phyloP scores from a whole-genome alignment of 768 basidiomycete genomes.

The Suillus discolor region DNA sequence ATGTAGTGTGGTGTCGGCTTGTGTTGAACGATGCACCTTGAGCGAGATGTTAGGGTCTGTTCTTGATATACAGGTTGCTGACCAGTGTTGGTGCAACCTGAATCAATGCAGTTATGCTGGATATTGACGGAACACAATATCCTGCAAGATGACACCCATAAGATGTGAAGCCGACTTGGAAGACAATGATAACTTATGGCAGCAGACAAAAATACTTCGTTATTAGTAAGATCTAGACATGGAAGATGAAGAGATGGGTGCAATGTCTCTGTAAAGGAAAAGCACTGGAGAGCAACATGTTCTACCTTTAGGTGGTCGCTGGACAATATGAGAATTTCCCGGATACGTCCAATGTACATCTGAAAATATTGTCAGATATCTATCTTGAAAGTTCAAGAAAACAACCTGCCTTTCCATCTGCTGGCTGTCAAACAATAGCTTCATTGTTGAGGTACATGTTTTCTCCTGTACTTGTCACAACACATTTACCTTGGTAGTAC shows the following conservation, averaged over 20 bases:
- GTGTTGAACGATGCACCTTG: conserved; percentile 9
- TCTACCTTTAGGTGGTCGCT: background rate
- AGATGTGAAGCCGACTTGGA: background rate
- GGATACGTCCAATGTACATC: too few relatives aligned
- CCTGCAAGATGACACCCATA: conserved; percentile 11
- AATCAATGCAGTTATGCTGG: conserved; percentile 20
- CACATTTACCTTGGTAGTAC: too few relatives aligned
- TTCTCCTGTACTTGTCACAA: too few relatives aligned
- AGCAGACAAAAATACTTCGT: background rate
- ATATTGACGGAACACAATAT: conserved; percentile 24
- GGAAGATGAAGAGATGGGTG: conserved; percentile 10
- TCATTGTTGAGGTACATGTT: too few relatives aligned
- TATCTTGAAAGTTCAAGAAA: too few relatives aligned
- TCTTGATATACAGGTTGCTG: conserved; percentile 12
- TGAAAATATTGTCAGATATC: too few relatives aligned
- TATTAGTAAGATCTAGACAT: conserved; percentile 3
- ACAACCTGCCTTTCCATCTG: too few relatives aligned
- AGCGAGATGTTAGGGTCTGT: conserved; percentile 10
- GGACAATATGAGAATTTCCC: too few relatives aligned
- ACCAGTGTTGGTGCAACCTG: background rate
- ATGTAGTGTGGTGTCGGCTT: conserved; percentile 6
- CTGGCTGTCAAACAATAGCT: too few relatives aligned
- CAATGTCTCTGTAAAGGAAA: conserved; percentile 4
- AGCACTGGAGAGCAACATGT: background rate
- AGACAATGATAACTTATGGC: background rate